Evolutionary conservation across 257 asterid genomes (phyloP).

Genomic region (Ajuga chamaepitys): DNA sequence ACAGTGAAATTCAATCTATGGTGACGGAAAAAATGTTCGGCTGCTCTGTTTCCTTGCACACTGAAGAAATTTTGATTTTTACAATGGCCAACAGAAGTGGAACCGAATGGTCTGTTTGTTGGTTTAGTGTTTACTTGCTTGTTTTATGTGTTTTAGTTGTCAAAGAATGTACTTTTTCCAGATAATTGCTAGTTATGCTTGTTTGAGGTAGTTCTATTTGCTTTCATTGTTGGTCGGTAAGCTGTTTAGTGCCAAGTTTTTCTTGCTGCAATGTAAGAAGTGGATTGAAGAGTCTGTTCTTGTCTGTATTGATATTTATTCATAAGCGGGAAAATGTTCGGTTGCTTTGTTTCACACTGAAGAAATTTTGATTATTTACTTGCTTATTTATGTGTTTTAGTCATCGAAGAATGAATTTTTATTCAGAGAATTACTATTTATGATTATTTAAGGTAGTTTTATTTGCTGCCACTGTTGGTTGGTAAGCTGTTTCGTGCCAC

Average conservation of each 20-base stretch:
- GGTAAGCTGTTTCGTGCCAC: not conserved
- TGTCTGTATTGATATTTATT: not conserved
- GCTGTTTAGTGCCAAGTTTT: not conserved
- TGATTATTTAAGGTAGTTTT: not conserved
- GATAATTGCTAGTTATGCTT: not conserved
- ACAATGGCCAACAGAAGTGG: slow-evolving; percentile 34
- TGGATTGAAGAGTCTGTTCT: not conserved
- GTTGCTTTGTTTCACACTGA: not conserved
- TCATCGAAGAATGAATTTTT: not conserved
- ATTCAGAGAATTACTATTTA: not conserved
- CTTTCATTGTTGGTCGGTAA: not conserved
- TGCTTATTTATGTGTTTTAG: not conserved
- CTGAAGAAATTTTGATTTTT: not conserved
- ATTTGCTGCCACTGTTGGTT: not conserved
- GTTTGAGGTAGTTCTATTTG: not conserved
- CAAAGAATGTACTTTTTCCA: not conserved
- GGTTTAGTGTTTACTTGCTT: not conserved
- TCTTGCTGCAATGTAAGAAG: not conserved
- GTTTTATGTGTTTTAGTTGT: not conserved
- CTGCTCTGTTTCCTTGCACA: not conserved
- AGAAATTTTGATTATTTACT: not conserved
- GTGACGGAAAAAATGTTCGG: not conserved
- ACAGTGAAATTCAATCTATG: not conserved
- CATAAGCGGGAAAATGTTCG: not conserved
- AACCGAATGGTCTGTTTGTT: slow-evolving; percentile 63